Evolutionary conservation across 805 yeast genomes (phyloP).

Genomic region (Saccharomycopsis sp.): DNA sequence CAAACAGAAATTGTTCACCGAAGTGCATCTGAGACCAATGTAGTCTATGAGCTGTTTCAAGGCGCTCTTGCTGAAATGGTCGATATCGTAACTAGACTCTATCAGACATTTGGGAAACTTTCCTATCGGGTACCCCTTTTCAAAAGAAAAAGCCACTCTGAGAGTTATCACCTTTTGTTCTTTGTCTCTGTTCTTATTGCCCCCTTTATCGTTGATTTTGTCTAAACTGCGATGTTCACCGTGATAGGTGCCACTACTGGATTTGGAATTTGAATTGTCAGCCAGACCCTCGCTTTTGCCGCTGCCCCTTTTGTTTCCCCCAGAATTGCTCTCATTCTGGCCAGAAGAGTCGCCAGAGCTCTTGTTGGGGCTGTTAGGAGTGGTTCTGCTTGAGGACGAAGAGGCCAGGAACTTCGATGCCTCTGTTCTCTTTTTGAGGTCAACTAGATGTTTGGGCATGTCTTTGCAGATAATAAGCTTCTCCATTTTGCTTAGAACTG

Average conservation of each 20-base stretch:
- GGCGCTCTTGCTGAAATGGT: constrained; percentile 40
- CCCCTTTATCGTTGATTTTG: background rate
- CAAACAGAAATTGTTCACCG: constrained; percentile 57
- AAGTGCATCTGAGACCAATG: constrained; percentile 51
- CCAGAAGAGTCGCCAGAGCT: background rate
- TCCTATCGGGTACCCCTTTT: constrained; percentile 61
- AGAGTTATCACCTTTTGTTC: constrained; percentile 40
- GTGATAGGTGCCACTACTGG: background rate
- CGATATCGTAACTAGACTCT: constrained; percentile 73
- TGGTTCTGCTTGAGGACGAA: background rate
- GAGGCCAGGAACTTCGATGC: background rate
- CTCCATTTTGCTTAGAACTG: constrained; percentile 44
- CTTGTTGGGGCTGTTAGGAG: background rate
- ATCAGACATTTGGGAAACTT: constrained; percentile 49
- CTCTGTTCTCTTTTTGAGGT: constrained; percentile 37
- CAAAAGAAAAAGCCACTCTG: constrained; percentile 64
- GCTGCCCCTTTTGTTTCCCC: background rate
- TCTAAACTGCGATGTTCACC: too few species aligned
- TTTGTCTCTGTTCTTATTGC: background rate
- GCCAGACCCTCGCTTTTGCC: background rate
- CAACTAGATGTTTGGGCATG: constrained; percentile 5
- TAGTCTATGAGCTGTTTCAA: constrained; percentile 46
- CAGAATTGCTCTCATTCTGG: background rate
- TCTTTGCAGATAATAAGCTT: constrained; percentile 7
- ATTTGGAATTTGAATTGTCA: background rate